phyloP scores from a whole-genome alignment of 2,329 filamentous ascomycete species.

The Cercospora sojina region DNA sequence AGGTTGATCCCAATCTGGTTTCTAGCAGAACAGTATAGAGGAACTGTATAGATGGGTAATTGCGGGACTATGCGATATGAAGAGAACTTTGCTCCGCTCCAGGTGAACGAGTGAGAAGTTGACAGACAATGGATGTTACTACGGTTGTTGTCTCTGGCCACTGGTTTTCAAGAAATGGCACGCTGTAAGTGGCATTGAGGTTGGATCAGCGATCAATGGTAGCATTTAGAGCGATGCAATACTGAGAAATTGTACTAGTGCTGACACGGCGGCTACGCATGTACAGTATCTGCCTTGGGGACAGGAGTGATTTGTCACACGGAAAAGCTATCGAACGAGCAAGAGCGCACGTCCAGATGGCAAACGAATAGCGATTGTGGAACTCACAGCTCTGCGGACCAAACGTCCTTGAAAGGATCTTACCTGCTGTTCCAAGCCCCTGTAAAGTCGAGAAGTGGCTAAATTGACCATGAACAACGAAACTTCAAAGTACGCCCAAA shows the following conservation, averaged over 20 bases:
- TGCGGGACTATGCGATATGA: conserved; percentile 49
- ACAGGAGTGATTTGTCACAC: no score
- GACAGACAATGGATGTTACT: background rate
- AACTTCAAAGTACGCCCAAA: background rate
- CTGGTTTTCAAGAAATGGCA: no score
- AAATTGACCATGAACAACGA: no score
- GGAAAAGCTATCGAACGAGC: no score
- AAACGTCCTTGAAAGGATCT: no score
- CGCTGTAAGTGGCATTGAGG: background rate
- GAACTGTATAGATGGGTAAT: background rate
- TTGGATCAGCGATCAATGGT: background rate
- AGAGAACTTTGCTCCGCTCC: conserved; percentile 48
- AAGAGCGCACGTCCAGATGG: no score
- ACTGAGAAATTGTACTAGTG: background rate
- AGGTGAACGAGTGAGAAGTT: conserved; percentile 9
- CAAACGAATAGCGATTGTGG: no score
- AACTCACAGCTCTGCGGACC: no score
- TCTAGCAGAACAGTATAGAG: background rate
- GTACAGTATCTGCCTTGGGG: background rate
- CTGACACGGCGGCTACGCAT: background rate
- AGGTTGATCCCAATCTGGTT: background rate
- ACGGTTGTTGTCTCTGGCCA: background rate
- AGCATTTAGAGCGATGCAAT: background rate
- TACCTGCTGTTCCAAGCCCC: background rate
- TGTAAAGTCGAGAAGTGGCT: background rate